Base-by-base conservation (phyloP, 75 land plant genomes). In the Pinus tabuliformis region DNA sequence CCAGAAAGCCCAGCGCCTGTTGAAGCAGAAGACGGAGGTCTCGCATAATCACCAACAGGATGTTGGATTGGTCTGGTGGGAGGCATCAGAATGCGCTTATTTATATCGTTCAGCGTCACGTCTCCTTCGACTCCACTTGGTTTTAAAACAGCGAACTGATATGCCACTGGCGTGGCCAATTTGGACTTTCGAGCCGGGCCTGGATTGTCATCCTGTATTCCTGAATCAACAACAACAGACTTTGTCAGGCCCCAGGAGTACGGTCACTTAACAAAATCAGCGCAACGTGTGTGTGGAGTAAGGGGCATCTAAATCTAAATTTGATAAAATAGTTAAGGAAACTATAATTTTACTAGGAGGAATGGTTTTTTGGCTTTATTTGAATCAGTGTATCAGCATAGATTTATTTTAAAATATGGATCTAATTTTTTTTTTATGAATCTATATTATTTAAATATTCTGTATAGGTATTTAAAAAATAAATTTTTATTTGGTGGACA, bases 131-230 rank as follows among this genome's bases (percentile, higher is more conserved):
- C 61, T 7, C 91, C 96, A 75, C 86, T 91, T 9, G 98, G 98
- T 80, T 93, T 95, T 77, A 95, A 80, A 64, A 93, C 58, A 15
- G 85, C 89, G 73, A 95, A 95, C 26, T 96, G 98, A 62, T 93
- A 93, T 56, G 84, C 95, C 16, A 93, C 81, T 22, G 83, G 79
- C 14, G 64, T 77, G 4, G 71, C 37, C 36, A 65, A 63, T 62
- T 79, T 83, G 73, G 64, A 81, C 79, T 72, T 78, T 65, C 64
- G 20, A 20, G 22, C 68, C 36, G 42, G 36, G 36, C 16, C 49
- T 8, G 22, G 49, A 39, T 42, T n/a, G 4, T 37, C 49, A 9
- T 42, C 42, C 52, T 68, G 7, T 42, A 68, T 22, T 30, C 49
- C 71, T 42, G n/a, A 49, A 49, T 49, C 52, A 49, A 49, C 11